Evolutionary conservation across 2,329 filamentous ascomycete species (phyloP).

Genomic region (Ilyonectria sp.): DNA sequence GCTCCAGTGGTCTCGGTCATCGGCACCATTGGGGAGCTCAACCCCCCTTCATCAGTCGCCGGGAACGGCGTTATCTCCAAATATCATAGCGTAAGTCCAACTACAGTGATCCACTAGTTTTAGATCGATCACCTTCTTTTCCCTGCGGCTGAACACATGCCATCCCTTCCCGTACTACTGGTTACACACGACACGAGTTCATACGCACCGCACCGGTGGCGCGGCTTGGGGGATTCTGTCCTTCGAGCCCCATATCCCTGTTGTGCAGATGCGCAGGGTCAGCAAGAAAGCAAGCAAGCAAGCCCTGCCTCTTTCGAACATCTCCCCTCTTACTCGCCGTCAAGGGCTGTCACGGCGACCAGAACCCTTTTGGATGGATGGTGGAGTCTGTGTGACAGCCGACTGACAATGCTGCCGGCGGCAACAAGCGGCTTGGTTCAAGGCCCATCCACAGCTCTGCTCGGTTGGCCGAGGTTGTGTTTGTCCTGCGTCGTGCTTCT

Average conservation of each 20-base stretch:
- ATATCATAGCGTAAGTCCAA: conserved; percentile 33
- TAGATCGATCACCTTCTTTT: conserved; percentile 40
- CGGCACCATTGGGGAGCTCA: conserved; percentile 8
- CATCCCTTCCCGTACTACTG: conserved; percentile 38
- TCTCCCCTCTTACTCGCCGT: conserved; percentile 1
- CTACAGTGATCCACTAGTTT: conserved; percentile 38
- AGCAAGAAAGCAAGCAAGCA: conserved; percentile 2
- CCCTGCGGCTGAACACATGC: conserved; percentile 37
- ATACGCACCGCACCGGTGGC: conserved; percentile 6
- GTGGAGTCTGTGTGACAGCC: conserved; percentile 36
- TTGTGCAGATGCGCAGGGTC: background rate
- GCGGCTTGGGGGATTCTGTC: conserved; percentile 5
- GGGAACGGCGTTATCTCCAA: conserved; percentile 41
- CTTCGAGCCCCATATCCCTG: background rate
- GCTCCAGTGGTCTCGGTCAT: conserved; percentile 3
- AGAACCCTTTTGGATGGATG: conserved; percentile 3
- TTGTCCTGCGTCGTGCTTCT: background rate
- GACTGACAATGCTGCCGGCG: conserved; percentile 21
- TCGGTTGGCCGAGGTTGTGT: conserved; percentile 12
- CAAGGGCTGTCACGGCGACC: conserved; percentile 15
- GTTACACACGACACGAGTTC: conserved; percentile 39
- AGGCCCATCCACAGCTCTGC: conserved; percentile 9
- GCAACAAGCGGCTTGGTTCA: conserved; percentile 29
- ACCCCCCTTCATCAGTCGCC: conserved; percentile 26
- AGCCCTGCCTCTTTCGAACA: conserved; percentile 1